Percentiles rank a stretch among this genome's conserved stretches.
Conservation (phyloP, 495 filamentous ascomycete genomes). For the Penicillium diatomitis region DNA sequence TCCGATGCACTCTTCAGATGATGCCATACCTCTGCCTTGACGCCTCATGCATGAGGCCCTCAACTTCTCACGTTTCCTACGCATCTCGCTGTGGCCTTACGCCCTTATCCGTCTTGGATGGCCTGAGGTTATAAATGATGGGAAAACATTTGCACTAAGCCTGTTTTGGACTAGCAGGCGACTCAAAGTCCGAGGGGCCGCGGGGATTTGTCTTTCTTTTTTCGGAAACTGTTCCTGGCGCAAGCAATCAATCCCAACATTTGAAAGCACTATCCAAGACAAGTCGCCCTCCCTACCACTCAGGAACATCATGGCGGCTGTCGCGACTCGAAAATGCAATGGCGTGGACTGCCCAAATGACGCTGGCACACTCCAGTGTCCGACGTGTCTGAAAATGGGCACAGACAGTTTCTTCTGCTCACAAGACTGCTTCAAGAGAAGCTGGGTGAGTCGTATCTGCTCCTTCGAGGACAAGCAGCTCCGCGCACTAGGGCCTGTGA, state of each 20-base stretch:
- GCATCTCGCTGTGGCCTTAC: neutral
- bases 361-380: slow-evolving; percentile 79
- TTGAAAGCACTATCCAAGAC: neutral
- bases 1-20: neutral
- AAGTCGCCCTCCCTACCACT: neutral
- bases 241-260: neutral
- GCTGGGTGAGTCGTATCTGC: slow-evolving; percentile 63
- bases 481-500: slow-evolving; percentile 5
- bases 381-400: slow-evolving; percentile 82
- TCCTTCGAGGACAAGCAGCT: too few species aligned
- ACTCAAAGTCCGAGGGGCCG: slow-evolving; percentile 1
- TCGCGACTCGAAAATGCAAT: slow-evolving; percentile 59
- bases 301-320: slow-evolving; percentile 13
- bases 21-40: neutral
- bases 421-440: slow-evolving; percentile 97
- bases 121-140: too few species aligned
- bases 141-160: neutral
- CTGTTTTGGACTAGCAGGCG: neutral
- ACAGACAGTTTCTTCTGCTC: slow-evolving; percentile 95
- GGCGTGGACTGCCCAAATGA: slow-evolving; percentile 77
- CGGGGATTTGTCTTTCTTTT: slow-evolving; percentile 9
- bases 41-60: neutral
- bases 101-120: neutral
- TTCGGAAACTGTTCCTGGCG: neutral
- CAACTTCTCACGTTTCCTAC: too few species aligned